phyloP scores from a whole-genome alignment of 805 yeast species.

The Tetrapisispora namnaoensis region DNA sequence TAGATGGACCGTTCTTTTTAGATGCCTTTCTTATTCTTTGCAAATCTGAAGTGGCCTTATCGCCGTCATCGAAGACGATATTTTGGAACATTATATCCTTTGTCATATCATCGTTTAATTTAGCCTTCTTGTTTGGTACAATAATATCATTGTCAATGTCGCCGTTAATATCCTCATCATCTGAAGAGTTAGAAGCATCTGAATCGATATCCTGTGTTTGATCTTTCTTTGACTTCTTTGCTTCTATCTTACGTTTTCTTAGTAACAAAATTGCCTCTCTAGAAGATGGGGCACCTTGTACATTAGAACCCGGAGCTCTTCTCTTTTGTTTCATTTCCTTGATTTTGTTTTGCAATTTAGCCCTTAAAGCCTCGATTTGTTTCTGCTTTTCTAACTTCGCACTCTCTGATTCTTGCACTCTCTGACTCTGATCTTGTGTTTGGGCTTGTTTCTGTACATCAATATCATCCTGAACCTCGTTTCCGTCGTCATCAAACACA shows the following conservation, averaged over 20 bases:
- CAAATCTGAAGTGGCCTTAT: constrained; percentile 65
- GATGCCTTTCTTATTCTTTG: constrained; percentile 41
- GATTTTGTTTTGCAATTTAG: constrained; percentile 70
- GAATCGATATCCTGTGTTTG: constrained; percentile 31
- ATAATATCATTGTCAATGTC: constrained; percentile 13
- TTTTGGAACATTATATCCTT: constrained; percentile 61
- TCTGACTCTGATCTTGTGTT: constrained; percentile 9
- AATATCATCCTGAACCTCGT: constrained; percentile 9
- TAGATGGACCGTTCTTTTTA: constrained; percentile 71
- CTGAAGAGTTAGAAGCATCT: constrained; percentile 24
- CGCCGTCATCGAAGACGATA: constrained; percentile 75
- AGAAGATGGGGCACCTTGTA: constrained; percentile 72
- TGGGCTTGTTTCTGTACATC: constrained; percentile 16
- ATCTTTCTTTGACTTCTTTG: constrained; percentile 31
- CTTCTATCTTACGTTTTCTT: constrained; percentile 39
- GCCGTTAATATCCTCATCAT: constrained; percentile 24
- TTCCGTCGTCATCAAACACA: constrained; percentile 41
- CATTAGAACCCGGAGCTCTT: constrained; percentile 83
- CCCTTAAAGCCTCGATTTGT: constrained; percentile 56
- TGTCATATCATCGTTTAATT: constrained; percentile 10
- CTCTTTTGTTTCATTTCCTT: constrained; percentile 62
- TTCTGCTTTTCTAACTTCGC: constrained; percentile 35
- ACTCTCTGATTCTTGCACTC: constrained; percentile 12
- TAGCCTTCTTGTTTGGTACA: constrained; percentile 23
- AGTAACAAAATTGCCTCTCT: constrained; percentile 71